phyloP scores from a whole-genome alignment of 2,329 filamentous ascomycete species.

The Xylaria digitata region DNA sequence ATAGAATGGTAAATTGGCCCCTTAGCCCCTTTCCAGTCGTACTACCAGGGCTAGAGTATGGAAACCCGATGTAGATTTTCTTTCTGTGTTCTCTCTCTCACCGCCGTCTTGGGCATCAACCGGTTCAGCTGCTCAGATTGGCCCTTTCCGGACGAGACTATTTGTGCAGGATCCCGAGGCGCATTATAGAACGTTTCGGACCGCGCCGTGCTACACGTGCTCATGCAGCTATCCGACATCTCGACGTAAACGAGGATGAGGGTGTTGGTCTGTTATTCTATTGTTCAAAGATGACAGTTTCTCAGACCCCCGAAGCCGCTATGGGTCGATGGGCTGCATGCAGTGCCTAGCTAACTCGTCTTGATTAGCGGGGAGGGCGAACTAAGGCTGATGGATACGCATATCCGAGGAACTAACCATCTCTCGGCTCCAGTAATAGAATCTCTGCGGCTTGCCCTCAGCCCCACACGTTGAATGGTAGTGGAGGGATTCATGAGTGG shows the following conservation, averaged over 20 bases:
- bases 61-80: not conserved
- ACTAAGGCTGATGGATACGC: no score
- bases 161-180: conserved; percentile 6
- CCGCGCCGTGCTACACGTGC: not conserved
- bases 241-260: not conserved
- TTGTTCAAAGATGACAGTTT: not conserved
- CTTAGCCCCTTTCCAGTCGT: not conserved
- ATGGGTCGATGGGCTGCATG: not conserved
- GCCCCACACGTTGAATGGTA: not conserved
- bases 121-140: not conserved
- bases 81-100: not conserved
- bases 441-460: not conserved
- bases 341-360: no score
- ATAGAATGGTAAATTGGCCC: not conserved
- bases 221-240: conserved; percentile 15
- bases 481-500: not conserved
- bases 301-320: not conserved
- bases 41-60: conserved; percentile 2
- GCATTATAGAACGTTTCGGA: conserved; percentile 1
- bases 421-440: not conserved
- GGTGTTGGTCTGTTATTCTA: not conserved
- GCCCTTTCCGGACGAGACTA: not conserved
- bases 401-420: not conserved
- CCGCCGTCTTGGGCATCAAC: conserved; percentile 21
- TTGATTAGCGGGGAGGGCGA: not conserved